phyloP scores from a whole-genome alignment of 2,329 filamentous ascomycete species.

The Xylaria arbuscula region DNA sequence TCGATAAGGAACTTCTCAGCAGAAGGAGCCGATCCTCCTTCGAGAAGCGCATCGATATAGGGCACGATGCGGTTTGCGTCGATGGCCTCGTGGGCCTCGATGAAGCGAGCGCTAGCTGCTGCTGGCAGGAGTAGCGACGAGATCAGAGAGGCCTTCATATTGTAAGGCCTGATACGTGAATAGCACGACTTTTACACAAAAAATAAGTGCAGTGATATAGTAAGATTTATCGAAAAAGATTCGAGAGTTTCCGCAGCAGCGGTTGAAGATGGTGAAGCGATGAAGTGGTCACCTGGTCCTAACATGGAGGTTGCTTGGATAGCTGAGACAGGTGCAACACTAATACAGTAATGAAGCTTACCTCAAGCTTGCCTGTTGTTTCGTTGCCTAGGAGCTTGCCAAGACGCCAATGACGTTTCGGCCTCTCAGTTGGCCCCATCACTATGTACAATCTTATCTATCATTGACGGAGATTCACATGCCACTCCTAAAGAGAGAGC shows the following conservation, averaged over 20 bases:
- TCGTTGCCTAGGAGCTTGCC: constrained; percentile 14
- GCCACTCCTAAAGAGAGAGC: not conserved
- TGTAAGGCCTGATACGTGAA: constrained; percentile 18
- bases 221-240: not conserved
- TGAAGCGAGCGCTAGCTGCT: constrained; percentile 65
- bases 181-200: not conserved
- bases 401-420: constrained; percentile 34
- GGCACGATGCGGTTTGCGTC: constrained; percentile 65
- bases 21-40: constrained; percentile 42
- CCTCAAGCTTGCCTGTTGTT: too few species aligned
- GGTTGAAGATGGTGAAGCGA: not conserved
- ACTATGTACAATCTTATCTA: constrained; percentile 2
- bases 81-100: constrained; percentile 62
- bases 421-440: not conserved
- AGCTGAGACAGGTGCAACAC: too few species aligned
- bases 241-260: not conserved
- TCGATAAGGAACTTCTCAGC: constrained; percentile 79
- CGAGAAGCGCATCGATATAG: constrained; percentile 53
- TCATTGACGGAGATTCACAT: constrained; percentile 4
- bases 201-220: not conserved
- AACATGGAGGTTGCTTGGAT: not conserved
- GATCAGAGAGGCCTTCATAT: constrained; percentile 61
- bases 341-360: too few species aligned
- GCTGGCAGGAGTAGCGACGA: constrained; percentile 64
- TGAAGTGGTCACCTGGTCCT: not conserved